A percentile compares a stretch with the other conserved stretches of the same genome.
phyloP scores from a whole-genome alignment of 2,329 filamentous ascomycete species.

The Corinectria fuckeliana region DNA sequence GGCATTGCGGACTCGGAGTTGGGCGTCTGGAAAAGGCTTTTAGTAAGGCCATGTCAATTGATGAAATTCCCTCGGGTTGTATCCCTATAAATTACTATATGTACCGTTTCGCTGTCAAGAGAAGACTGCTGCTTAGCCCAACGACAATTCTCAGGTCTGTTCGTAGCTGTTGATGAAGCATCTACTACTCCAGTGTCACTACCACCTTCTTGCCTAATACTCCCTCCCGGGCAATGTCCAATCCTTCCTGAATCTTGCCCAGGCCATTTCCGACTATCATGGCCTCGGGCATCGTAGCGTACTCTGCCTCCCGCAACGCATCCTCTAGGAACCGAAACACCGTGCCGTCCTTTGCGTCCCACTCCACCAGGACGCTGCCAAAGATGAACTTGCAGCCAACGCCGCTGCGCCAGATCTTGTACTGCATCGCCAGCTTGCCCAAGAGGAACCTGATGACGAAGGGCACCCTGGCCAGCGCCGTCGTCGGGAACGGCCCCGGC shows the following conservation, averaged over 20 bases:
- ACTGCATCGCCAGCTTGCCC: not conserved
- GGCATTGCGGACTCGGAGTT: constrained; percentile 38
- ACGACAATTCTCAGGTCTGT: not conserved
- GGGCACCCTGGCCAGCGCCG: not conserved
- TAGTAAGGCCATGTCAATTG: constrained; percentile 37
- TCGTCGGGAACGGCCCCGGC: not conserved
- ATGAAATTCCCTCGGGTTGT: constrained; percentile 29
- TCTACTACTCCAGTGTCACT: constrained; percentile 8
- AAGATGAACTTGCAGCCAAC: constrained; percentile 12
- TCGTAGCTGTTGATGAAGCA: not conserved
- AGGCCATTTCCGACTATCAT: constrained; percentile 14
- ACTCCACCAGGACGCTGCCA: constrained; percentile 4
- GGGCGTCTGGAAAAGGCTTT: constrained; percentile 42
- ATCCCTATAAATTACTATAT: constrained; percentile 9
- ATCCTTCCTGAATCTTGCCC: constrained; percentile 8
- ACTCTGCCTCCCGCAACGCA: not conserved
- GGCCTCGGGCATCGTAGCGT: constrained; percentile 1
- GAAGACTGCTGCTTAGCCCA: not conserved
- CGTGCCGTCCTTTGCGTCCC: constrained; percentile 5
- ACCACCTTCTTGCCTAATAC: constrained; percentile 16
- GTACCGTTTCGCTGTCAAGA: constrained; percentile 3
- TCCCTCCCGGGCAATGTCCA: constrained; percentile 3
- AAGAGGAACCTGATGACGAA: constrained; percentile 1
- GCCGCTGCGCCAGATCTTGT: constrained; percentile 5
- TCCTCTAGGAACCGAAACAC: constrained; percentile 14